Evolutionary conservation across 495 filamentous ascomycete species (phyloP), one percentile per base, ranked within the genome.

Genomic region (Penicillium waksmanii): DNA sequence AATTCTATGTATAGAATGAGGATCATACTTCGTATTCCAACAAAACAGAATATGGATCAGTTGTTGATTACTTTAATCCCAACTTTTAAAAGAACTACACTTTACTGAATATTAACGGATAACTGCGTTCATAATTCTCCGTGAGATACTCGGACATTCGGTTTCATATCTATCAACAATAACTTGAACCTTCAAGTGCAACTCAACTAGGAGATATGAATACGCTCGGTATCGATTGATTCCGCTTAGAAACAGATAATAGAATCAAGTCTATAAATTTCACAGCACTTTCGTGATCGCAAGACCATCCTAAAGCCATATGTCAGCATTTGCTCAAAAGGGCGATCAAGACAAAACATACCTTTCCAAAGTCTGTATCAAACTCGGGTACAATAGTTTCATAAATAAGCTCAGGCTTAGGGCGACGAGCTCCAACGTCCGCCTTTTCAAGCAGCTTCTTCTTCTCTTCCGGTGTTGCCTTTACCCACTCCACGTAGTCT

Each of bases 401-500:
- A 62, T 66, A 68, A 0, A 62, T 33, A 10, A 62, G 25, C 19
- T 63, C 55, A 15, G 67, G 60, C 43, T 70, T 65, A 6, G 64
- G 61, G 15, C 11, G 21, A 23, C 53, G 51, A 17, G 38, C 12
- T 11, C 54, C 57, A 34, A 34, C 31, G 33, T 57, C 47, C 36
- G 25, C 2, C 5, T 38, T 56, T 15, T 50, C 43, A 0, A 64
- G 21, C 36, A 66, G 33, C 40, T 31, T 48, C 5, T 42, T 57
- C 27, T 63, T 56, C 11, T 57, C 27, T 17, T 18, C 17, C 5
- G 56, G 49, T 12, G 40, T 55, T 1, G 60, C 56, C 46, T 63
- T 42, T 7, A 65, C 55, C 62, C 62, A 67, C 18, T 62, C 44
- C 23, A 85, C 62, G 67, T 89, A 91, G 7, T 77, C 74, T 2